Conservation (phyloP, 345 rosid genomes). For the Heritiera littoralis region DNA sequence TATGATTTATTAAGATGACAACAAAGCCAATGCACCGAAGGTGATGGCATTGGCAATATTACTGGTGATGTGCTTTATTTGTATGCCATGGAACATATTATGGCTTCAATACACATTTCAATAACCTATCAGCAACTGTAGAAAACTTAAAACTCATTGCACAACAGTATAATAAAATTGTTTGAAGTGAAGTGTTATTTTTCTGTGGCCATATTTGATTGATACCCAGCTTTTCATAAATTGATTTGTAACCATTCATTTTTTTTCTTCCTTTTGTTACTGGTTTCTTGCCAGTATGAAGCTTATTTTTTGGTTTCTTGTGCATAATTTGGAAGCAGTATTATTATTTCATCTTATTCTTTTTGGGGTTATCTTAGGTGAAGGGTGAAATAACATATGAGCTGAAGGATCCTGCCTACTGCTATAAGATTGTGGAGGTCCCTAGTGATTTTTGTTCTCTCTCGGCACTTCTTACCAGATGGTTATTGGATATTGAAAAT, state of each 20-base stretch:
- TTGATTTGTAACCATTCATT: not conserved
- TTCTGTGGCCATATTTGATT: not conserved
- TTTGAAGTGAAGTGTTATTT: not conserved
- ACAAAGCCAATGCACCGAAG: not conserved
- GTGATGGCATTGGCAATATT: not conserved
- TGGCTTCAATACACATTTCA: not conserved
- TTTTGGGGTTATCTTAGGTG: slow-evolving; percentile 43
- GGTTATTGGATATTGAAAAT: slow-evolving; percentile 77
- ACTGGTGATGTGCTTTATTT: not conserved
- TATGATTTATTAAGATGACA: not conserved
- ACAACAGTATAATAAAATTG: not conserved
- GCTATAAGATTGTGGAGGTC: slow-evolving; percentile 54
- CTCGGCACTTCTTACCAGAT: slow-evolving; percentile 63
- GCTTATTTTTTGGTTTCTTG: not conserved
- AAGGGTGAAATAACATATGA: slow-evolving; percentile 78
- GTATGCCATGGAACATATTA: not conserved
- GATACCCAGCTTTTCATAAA: not conserved
- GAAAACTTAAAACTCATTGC: not conserved
- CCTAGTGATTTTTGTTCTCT: slow-evolving; percentile 69
- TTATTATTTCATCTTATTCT: slow-evolving; percentile 13
- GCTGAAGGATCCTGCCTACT: slow-evolving; percentile 75
- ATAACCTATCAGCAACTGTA: not conserved
- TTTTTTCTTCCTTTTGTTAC: not conserved
- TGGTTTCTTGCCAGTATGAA: not conserved
- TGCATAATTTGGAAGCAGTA: not conserved